phyloP scores from a whole-genome alignment of 768 basidiomycete species.

The Hypholoma fasciculare region DNA sequence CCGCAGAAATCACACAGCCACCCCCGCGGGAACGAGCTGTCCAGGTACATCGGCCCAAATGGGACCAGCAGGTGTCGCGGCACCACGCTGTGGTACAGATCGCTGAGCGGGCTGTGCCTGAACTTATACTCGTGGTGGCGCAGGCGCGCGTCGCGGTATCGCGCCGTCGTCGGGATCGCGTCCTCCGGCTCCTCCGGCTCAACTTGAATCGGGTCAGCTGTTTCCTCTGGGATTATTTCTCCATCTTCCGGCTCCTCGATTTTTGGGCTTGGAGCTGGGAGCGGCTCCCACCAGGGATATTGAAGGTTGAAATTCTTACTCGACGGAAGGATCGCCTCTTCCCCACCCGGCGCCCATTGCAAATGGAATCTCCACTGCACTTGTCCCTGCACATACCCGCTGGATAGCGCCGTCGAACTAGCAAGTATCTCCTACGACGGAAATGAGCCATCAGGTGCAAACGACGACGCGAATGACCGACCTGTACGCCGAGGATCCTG shows the following conservation, averaged over 20 bases:
- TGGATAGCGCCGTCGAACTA: too few relatives aligned
- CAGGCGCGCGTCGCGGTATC: conserved; percentile 18
- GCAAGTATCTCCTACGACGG: conserved; percentile 19
- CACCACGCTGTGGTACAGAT: conserved; percentile 26
- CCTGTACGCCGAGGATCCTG: conserved; percentile 39
- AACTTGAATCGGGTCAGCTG: not conserved
- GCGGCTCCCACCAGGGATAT: conserved; percentile 23
- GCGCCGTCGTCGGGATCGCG: conserved; percentile 14
- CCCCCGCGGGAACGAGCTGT: conserved; percentile 40
- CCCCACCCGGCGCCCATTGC: conserved; percentile 51
- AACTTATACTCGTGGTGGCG: conserved; percentile 25
- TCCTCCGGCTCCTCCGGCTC: conserved; percentile 16
- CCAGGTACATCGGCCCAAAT: conserved; percentile 23
- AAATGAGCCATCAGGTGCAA: not conserved
- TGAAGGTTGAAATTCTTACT: conserved; percentile 6
- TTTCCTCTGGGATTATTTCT: not conserved
- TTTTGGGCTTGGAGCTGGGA: not conserved
- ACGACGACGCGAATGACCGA: conserved; percentile 15
- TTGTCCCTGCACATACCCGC: conserved; percentile 19
- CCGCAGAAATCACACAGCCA: conserved; percentile 53
- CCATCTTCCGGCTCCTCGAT: not conserved
- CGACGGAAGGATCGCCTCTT: conserved; percentile 31
- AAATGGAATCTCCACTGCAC: conserved; percentile 48
- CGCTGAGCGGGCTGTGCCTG: conserved; percentile 20
- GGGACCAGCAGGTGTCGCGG: conserved; percentile 30